These are phyloP conservation scores for Pinus taeda DNA, from an alignment of 75 land plant genomes.

Conservation along the genomic window DNA sequence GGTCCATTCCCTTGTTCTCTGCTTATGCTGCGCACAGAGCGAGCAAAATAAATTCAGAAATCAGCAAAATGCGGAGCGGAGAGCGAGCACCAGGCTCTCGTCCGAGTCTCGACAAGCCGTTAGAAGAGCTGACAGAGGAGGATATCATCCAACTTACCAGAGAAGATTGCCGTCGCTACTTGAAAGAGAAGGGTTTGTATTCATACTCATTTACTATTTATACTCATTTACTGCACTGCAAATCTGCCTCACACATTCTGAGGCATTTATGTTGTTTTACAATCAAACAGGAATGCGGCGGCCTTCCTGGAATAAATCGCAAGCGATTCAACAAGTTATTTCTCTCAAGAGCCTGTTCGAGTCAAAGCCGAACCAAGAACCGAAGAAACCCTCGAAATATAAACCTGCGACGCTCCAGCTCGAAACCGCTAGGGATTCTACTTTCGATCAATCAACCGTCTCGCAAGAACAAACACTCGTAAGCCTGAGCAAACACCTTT, in stretches of 20 bases:
- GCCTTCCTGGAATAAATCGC: constrained; percentile 80
- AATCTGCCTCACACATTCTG: too few relatives aligned
- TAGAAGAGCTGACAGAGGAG: constrained; percentile 73
- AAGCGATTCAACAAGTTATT: constrained; percentile 76
- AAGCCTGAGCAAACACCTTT: too few relatives aligned
- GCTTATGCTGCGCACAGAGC: too few relatives aligned
- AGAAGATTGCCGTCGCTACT: constrained; percentile 89
- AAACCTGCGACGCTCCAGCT: not conserved
- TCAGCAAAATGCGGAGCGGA: too few relatives aligned
- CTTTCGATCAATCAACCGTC: not conserved
- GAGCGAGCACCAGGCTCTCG: not conserved
- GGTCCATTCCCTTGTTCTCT: too few relatives aligned
- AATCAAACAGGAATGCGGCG: constrained; percentile 42
- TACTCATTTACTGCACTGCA: too few relatives aligned
- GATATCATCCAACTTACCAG: constrained; percentile 88
- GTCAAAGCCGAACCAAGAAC: not conserved
- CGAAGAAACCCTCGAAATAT: not conserved
- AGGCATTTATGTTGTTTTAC: too few relatives aligned
- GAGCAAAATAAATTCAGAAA: too few relatives aligned
- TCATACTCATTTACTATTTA: too few relatives aligned
- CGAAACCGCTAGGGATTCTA: not conserved
- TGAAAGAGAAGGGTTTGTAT: constrained; percentile 65
- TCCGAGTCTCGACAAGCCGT: constrained; percentile 59
- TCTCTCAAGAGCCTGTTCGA: constrained; percentile 55
- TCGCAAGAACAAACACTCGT: not conserved